A percentile compares a stretch with the other conserved stretches of the same genome.
phyloP scores from a whole-genome alignment of 2,329 filamentous ascomycete genomes.

The Nemania sp. region DNA sequence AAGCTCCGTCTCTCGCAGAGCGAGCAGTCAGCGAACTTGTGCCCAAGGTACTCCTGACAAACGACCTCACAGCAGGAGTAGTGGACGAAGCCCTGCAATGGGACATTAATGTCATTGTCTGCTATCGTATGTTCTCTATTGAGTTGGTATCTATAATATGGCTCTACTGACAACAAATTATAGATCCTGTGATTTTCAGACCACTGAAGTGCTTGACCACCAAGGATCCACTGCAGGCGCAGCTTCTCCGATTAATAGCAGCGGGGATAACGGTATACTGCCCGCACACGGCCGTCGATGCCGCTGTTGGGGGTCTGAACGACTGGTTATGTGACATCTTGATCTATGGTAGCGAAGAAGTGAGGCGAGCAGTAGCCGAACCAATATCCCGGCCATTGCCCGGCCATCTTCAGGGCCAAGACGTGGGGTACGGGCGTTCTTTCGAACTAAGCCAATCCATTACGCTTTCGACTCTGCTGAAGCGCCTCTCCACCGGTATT shows the following conservation, averaged over 20 bases:
- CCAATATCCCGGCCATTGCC: slow-evolving; percentile 48
- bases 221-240: slow-evolving; percentile 81
- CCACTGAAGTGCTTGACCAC: slow-evolving; percentile 87
- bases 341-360: slow-evolving; percentile 51
- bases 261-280: slow-evolving; percentile 94
- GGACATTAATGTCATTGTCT: slow-evolving; percentile 77
- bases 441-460: slow-evolving; percentile 47
- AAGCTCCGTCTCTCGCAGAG: slow-evolving; percentile 58
- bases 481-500: slow-evolving; percentile 64
- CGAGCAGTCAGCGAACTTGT: slow-evolving; percentile 41
- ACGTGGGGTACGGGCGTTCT: slow-evolving; percentile 55
- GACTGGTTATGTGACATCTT: slow-evolving; percentile 93
- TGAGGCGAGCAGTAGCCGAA: slow-evolving; percentile 48
- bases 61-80: slow-evolving; percentile 87
- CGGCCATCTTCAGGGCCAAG: slow-evolving; percentile 46
- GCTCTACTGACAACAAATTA: slow-evolving; percentile 13
- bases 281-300: slow-evolving; percentile 93
- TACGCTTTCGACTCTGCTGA: slow-evolving; percentile 49
- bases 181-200: slow-evolving; percentile 95
- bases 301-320: slow-evolving; percentile 80
- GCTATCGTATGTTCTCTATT: slow-evolving; percentile 68
- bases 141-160: background rate
- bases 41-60: slow-evolving; percentile 63
- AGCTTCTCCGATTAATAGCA: slow-evolving; percentile 78
- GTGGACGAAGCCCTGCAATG: slow-evolving; percentile 85